Evolutionary conservation across 805 yeast genomes (phyloP), one percentile per base, ranked within the genome.

Genomic region (Pichia occidentalis): DNA sequence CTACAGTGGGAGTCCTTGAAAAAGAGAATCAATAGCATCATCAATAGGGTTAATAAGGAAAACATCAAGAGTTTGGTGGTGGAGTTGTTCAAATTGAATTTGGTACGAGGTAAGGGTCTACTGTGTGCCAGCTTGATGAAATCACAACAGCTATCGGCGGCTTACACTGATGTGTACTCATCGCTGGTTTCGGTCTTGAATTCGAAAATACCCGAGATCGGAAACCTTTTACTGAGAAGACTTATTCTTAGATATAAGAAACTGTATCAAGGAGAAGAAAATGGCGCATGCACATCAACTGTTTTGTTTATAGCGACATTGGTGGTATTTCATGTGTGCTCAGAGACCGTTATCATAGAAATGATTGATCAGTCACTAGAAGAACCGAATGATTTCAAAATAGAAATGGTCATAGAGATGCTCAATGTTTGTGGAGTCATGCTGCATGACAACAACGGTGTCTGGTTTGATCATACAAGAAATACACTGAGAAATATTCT

Each of bases 201-300:
- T 56, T 70, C 82, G 5, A 74, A 80, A 46, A 54, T 84, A 4
- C 92, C 94, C 0, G 71, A 71, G 24, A 59, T 85, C 13, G 95
- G 95, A 2, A 70, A 70, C 39, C 54, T 80, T 4, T 45, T 83
- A 23, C 54, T 69, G 0, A 51, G 67, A 7, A 64, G 92, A 43
- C 56, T 80, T 20, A 61, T 81, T 1, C 49, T 77, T 4, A 77
- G 69, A 40, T 84, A 85, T 57, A 68, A 78, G 31, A 65, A 68
- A 44, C 69, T 70, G 1, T 79, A 64, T 55, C 62, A 65, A 47
- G 52, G 63, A 17, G 67, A 71, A 40, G 70, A 77, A 48, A 69
- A 67, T 41, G 44, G 51, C 0, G 45, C 54, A 4, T 71, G 80
- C 34, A 52, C 65, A 6, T 57, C 71, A 6, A 53, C 73, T 17